Evolutionary conservation across 371 early-diverging fungal species (phyloP), one percentile per base, ranked within the genome.

Genomic region (Basidiobolus heterosporus): DNA sequence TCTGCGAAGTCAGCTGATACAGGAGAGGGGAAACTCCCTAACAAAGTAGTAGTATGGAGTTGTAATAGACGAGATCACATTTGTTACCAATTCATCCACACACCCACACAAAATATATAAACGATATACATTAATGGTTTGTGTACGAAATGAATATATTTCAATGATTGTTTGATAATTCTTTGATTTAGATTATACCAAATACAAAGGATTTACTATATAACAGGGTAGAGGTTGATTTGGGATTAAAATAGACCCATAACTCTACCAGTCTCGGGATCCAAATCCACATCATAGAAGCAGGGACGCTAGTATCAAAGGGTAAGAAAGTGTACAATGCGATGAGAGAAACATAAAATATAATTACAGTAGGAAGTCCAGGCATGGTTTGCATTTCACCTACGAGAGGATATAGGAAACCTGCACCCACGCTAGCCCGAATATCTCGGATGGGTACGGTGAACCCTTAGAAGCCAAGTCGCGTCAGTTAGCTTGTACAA

Each of bases 331-430:
- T 39, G 38, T 14, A 20, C 18, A 23, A 45, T 5, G 30, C 3
- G 30, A 30, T 9, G 30, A 39, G 45, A 50, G 16, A 15, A n/a
- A 6, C 30, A 40, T 36, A 24, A 30, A 44, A 20, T 23, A 20
- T 38, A 55, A 58, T 53, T 55, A 64, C 66, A 2, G 94, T 95
- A 36, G 93, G 88, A 30, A 95, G 68, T 22, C 96, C 96, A n/a
- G 96, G 96, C 85, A 96, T 91, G 22, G 96, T 96, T 56, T 84
- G 88, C 91, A 96, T 94, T 37, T 83, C 77, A 23, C 96, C 96
- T 20, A 88, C 74, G 38, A 96, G 66, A 38, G 96, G 94, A 61
- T 91, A 96, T 18, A 96, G 60, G 76, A 96, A 96, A 9, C 94
- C 94, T n/a, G 96, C 96, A 40, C 94, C 96, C n/a, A 87, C 89